Percentiles rank a stretch among this genome's conserved stretches.
These are phyloP conservation scores for Saccharata proteae DNA, from an alignment of 2,329 filamentous ascomycete genomes.

Conservation along the genomic window DNA sequence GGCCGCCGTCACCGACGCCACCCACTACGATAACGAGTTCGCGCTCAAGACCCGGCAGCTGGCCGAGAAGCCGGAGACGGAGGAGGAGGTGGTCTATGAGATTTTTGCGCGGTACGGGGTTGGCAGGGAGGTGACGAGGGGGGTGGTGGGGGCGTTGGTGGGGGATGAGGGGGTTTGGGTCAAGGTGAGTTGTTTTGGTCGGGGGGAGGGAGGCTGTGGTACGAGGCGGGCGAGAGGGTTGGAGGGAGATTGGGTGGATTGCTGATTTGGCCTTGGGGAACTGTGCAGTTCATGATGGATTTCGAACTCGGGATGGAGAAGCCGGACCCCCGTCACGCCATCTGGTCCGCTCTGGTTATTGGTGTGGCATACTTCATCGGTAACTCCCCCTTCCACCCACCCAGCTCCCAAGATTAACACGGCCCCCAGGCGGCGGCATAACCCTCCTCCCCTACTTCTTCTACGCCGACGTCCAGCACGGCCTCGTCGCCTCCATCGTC, in stretches of 20 bases:
- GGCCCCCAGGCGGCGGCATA: conserved; percentile 20
- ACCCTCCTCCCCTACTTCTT: conserved; percentile 43
- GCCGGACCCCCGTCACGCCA: conserved; percentile 31
- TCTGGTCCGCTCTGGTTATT: conserved; percentile 33
- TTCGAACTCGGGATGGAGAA: conserved; percentile 42
- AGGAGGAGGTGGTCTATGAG: conserved; percentile 32
- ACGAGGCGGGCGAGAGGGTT: too few species aligned
- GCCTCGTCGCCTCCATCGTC: conserved; percentile 39
- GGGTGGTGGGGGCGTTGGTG: conserved; percentile 40
- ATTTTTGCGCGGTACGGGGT: conserved; percentile 41
- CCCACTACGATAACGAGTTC: conserved; percentile 40
- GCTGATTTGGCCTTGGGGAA: too few species aligned
- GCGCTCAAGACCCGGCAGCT: conserved; percentile 35
- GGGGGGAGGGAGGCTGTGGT: not conserved
- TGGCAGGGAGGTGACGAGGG: conserved; percentile 28
- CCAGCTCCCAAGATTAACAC: not conserved
- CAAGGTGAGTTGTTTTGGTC: conserved; percentile 13
- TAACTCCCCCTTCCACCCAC: conserved; percentile 9
- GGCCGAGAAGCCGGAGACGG: conserved; percentile 30
- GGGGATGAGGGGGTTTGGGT: conserved; percentile 38
- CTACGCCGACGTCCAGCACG: conserved; percentile 25
- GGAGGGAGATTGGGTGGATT: not conserved
- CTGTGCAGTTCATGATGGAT: conserved; percentile 43
- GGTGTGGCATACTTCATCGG: conserved; percentile 24
- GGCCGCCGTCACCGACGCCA: conserved; percentile 46